Base-by-base conservation (phyloP, 768 basidiomycete species). In the Lactarius psammicola region DNA sequence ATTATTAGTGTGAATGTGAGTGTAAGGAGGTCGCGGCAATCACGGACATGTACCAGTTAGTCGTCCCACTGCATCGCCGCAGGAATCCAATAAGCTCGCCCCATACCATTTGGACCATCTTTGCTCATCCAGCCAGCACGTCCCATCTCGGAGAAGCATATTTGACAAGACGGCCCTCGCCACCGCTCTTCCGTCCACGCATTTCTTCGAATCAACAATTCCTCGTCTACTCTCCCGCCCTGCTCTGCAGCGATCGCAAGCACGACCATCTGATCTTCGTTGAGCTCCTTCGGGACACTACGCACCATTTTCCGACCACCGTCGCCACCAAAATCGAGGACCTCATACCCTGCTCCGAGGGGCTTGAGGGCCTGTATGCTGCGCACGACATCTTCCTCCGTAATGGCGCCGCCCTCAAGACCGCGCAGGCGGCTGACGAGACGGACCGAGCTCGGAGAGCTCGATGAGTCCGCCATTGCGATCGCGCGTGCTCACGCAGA, bases 61-160 rank as follows among this genome's bases (percentile, higher is more conserved):
- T 84, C 78, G 65, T 92, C 89, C 92, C 93, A 97, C 64, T 83
- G 83, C 84, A 96, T 90, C 3, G 89, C 89, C 15, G 91, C 92
- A 1, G 90, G 89, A 13, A 96, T 81, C 94, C 94, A 98, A 74
- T 94, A 96, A 28, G 87, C 85, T 64, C 81, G 80, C 33, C 86
- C 85, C 34, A 78, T 79, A 18, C 73, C 74, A 69, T 86, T 36
- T 1, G 64, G 64, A 7, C 69, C 85, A 60, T 90, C 92, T 76
- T n/a, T 97, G 94, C 30, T 92, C 88, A 72, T 99, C 97, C 34
- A 98, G 73, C 97, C 97, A 99, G 65, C 93, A 95, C 30, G 96
- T 78, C 1, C 95, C 96, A 68, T 98, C 95, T 31, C 89, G 82
- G 67, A 93, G 80, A 17, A 95, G 82, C 87, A 96, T 95, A 68